These are phyloP conservation scores for Candida neerlandica DNA, from an alignment of 1,139 yeast species.

Conservation along the genomic window DNA sequence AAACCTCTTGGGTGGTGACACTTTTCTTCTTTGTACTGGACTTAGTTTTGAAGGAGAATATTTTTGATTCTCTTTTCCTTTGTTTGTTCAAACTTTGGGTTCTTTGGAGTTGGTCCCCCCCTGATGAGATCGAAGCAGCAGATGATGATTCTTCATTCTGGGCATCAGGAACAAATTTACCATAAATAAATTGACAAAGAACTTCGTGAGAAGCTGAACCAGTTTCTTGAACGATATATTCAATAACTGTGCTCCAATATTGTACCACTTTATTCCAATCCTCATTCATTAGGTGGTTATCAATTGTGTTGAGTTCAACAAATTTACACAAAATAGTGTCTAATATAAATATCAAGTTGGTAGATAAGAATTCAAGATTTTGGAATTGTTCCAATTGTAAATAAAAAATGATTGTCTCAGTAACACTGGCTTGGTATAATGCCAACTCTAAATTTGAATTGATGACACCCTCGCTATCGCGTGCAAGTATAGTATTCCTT, in stretches of 20 bases:
- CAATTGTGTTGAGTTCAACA: slow-evolving; percentile 21
- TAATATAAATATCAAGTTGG: slow-evolving; percentile 30
- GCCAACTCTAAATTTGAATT: slow-evolving; percentile 22
- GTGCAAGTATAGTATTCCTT: slow-evolving; percentile 23
- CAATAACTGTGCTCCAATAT: slow-evolving; percentile 36
- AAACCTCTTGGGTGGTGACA: slow-evolving; percentile 20
- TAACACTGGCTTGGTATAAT: slow-evolving; percentile 35
- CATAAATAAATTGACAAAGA: slow-evolving; percentile 33
- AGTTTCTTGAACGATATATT: slow-evolving; percentile 39
- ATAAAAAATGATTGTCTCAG: slow-evolving; percentile 39
- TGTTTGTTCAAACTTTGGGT: slow-evolving; percentile 9
- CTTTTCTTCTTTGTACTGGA: slow-evolving; percentile 27
- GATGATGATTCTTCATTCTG: background rate
- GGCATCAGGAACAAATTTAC: slow-evolving; percentile 24
- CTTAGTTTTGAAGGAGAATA: slow-evolving; percentile 31
- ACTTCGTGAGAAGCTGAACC: slow-evolving; percentile 46
- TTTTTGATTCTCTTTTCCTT: slow-evolving; percentile 27
- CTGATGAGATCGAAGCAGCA: background rate
- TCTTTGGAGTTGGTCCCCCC: background rate
- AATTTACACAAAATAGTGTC: slow-evolving; percentile 37
- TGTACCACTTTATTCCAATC: slow-evolving; percentile 35
- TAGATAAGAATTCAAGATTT: slow-evolving; percentile 38
- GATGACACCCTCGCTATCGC: slow-evolving; percentile 32
- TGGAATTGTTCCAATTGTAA: slow-evolving; percentile 48
- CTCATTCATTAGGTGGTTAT: slow-evolving; percentile 35